A percentile compares a stretch with the other conserved stretches of the same genome.
phyloP scores from a whole-genome alignment of 805 yeast species.

The Candida hungchunana region DNA sequence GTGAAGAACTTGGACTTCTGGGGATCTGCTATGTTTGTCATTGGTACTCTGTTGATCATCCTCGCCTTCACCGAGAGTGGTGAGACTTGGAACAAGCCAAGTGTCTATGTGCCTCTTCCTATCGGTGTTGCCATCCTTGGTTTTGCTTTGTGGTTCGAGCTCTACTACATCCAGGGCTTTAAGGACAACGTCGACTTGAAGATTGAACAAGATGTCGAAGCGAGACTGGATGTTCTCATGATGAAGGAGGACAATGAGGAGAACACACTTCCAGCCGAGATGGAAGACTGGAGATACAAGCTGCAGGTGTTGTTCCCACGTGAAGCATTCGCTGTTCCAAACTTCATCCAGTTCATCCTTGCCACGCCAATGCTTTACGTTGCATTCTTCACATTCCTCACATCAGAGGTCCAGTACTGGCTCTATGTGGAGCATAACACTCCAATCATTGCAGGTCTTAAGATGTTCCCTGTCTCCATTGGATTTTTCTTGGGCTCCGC shows the following conservation, averaged over 20 bases:
- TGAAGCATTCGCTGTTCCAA: conserved; percentile 24
- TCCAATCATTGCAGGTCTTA: conserved; percentile 33
- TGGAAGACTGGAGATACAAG: conserved; percentile 10
- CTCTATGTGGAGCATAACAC: conserved; percentile 26
- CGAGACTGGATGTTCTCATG: conserved; percentile 1
- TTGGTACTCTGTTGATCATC: conserved; percentile 35
- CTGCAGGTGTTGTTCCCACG: conserved; percentile 28
- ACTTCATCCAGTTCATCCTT: conserved; percentile 23
- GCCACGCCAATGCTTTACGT: conserved; percentile 20
- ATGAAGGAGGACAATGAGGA: not conserved
- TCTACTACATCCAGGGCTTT: conserved; percentile 17
- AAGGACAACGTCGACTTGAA: conserved; percentile 8
- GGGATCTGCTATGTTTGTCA: conserved; percentile 32
- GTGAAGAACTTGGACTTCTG: conserved; percentile 31
- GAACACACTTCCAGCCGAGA: not conserved
- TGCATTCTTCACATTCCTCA: conserved; percentile 19
- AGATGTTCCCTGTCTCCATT: conserved; percentile 30
- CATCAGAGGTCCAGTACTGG: conserved; percentile 25
- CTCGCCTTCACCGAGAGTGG: conserved; percentile 45
- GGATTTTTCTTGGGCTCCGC: conserved; percentile 29
- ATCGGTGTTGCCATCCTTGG: conserved; percentile 34
- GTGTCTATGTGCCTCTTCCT: conserved; percentile 37
- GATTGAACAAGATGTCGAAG: not conserved
- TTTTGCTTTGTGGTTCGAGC: conserved; percentile 30
- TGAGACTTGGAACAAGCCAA: conserved; percentile 36